A percentile compares a stretch with the other conserved stretches of the same genome.
Conservation (phyloP, 1,284 basidiomycete genomes). For the Hypsizygus ulmarius region DNA sequence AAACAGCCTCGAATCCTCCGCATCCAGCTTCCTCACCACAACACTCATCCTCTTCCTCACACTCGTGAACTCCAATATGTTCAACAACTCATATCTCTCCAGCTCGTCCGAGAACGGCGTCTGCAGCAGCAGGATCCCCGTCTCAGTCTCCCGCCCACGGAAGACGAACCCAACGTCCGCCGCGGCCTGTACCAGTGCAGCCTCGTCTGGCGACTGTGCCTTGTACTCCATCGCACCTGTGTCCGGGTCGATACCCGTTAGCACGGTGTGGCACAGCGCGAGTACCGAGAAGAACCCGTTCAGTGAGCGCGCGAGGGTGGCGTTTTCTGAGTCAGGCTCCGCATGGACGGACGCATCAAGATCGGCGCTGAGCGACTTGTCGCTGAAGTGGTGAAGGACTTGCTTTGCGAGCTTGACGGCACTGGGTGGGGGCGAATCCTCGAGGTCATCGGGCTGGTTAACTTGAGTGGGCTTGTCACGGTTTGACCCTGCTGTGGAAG, state of each 20-base stretch:
- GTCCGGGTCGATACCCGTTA: slow-evolving; percentile 67
- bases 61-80: slow-evolving; percentile 95
- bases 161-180: slow-evolving; percentile 96
- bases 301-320: slow-evolving; percentile 67
- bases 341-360: slow-evolving; percentile 33
- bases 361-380: slow-evolving; percentile 43
- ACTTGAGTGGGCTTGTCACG: not conserved
- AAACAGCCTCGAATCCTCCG: slow-evolving; percentile 62
- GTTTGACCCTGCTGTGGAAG: slow-evolving; percentile 4
- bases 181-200: slow-evolving; percentile 96
- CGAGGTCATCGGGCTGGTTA: not conserved
- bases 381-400: slow-evolving; percentile 55
- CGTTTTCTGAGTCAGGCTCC: slow-evolving; percentile 49
- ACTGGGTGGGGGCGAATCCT: slow-evolving; percentile 19
- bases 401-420: slow-evolving; percentile 41
- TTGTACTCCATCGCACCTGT: slow-evolving; percentile 88
- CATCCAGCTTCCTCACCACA: slow-evolving; percentile 75
- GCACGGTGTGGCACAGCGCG: slow-evolving; percentile 94
- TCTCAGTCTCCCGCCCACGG: slow-evolving; percentile 81
- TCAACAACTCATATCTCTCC: slow-evolving; percentile 88
- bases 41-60: slow-evolving; percentile 96
- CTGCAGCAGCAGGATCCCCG: slow-evolving; percentile 73
- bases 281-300: slow-evolving; percentile 94
- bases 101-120: slow-evolving; percentile 77
- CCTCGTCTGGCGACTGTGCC: slow-evolving; percentile 96